Evolutionary conservation across 2,329 filamentous ascomycete species (phyloP), one percentile per base, ranked within the genome.

Genomic region (Exserohilum rostratum): DNA sequence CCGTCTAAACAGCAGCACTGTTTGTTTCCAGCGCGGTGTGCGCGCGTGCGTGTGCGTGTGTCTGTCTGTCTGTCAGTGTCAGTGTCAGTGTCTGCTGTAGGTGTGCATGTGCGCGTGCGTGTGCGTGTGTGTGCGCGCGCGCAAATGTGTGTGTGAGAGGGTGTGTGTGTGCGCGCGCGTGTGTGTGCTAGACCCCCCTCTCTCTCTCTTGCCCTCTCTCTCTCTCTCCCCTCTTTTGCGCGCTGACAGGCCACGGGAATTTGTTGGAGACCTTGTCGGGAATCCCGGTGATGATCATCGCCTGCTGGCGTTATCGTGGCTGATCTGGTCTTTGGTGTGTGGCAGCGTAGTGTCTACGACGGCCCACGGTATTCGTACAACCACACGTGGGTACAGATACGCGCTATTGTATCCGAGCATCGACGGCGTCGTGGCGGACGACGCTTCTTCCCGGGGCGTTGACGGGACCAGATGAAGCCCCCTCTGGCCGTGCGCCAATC

Each of bases 231-330:
- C n/a, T n/a, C n/a, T n/a, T n/a, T n/a, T n/a, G n/a, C n/a, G n/a
- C n/a, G n/a, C n/a, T 18, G 33, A 49, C 45, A 35, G 52, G 45
- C 31, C 34, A 45, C 40, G 34, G 34, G 25, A 51, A 39, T 58
- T 53, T 53, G 52, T 46, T 49, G 53, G 58, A n/a, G n/a, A 52
- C 50, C 58, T 52, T 44, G 56, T 55, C 52, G 61, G 40, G 45
- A 67, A 67, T 61, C 65, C 65, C 54, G 47, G 64, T 54, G 65
- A 61, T 59, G 65, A 67, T 68, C 59, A 55, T 52, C 51, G 50
- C 51, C 35, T 51, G 53, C 50, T 52, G 56, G 62, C 54, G 22
- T 58, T 54, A 51, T 46, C 60, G 56, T 61, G 58, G 61, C 60
- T 59, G 50, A 50, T 29, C 48, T 53, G 50, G 48, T 39, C 30